A percentile compares a stretch with the other conserved stretches of the same genome.
Evolutionary conservation across 495 filamentous ascomycete genomes (phyloP).

Genomic region (Penicillium arizonense): DNA sequence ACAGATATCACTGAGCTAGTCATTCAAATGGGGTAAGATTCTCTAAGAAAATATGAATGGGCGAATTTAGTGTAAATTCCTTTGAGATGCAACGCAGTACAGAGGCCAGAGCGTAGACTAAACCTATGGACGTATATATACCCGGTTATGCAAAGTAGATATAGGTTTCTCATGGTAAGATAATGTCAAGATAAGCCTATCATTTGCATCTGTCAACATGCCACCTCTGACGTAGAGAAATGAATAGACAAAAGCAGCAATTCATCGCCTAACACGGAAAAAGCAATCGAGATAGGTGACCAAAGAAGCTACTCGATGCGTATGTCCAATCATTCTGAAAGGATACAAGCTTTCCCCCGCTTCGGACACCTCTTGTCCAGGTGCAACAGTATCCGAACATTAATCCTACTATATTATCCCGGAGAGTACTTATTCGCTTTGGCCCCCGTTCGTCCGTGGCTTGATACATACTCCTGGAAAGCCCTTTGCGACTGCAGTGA

Average conservation of each 20-base stretch:
- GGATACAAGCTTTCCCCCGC: constrained; percentile 19
- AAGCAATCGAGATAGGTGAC: constrained; percentile 14
- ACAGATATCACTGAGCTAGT: too few species aligned
- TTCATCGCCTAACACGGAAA: constrained; percentile 29
- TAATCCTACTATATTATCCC: not conserved
- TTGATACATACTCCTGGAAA: not conserved
- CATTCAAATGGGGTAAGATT: too few species aligned
- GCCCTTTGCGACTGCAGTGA: not conserved
- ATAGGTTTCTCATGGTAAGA: too few species aligned
- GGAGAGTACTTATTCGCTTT: constrained; percentile 11
- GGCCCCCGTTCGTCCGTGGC: not conserved
- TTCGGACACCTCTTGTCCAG: constrained; percentile 6
- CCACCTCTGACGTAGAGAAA: not conserved
- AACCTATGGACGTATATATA: too few species aligned
- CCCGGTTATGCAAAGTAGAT: too few species aligned
- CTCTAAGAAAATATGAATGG: too few species aligned
- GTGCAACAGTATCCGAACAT: constrained; percentile 7
- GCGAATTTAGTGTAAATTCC: too few species aligned
- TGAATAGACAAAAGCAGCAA: constrained; percentile 10
- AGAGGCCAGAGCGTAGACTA: too few species aligned
- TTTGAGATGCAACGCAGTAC: too few species aligned
- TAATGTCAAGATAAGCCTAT: not conserved
- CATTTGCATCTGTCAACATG: not conserved
- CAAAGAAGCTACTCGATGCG: constrained; percentile 21
- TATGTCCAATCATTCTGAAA: constrained; percentile 1